phyloP scores from a whole-genome alignment of 225 moss, liverwort and hornwort genomes.

The Thuidium tamariscinum region DNA sequence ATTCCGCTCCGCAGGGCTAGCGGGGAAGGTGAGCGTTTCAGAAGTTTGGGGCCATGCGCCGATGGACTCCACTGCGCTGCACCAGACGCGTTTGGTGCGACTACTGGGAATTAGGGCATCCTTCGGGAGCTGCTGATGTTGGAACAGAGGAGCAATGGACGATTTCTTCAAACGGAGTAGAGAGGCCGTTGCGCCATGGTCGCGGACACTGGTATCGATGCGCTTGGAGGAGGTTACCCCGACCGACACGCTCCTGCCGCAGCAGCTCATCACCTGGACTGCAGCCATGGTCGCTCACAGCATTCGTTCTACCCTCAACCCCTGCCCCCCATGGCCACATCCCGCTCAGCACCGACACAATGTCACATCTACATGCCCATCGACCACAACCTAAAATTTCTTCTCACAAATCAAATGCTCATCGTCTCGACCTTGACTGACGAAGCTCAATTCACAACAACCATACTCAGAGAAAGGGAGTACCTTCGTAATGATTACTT shows the following conservation, averaged over 20 bases:
- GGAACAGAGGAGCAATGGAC: not conserved
- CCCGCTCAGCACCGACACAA: not conserved
- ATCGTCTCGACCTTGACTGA: not conserved
- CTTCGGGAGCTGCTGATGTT: not conserved
- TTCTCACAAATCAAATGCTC: not conserved
- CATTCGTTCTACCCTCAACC: constrained; percentile 5
- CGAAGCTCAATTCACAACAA: not conserved
- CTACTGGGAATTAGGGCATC: not conserved
- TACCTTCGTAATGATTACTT: not conserved
- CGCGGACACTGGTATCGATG: not conserved
- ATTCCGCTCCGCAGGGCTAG: constrained; percentile 9
- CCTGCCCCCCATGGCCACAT: not conserved
- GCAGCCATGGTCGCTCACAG: constrained; percentile 25
- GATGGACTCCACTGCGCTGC: constrained; percentile 29
- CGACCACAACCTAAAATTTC: not conserved
- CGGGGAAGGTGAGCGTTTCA: constrained; percentile 4
- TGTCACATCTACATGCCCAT: not conserved
- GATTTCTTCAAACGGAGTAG: not conserved
- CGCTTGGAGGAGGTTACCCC: constrained; percentile 1
- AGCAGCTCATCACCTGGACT: constrained; percentile 32
- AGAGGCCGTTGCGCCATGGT: not conserved
- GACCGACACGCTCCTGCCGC: constrained; percentile 1
- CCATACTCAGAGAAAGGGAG: not conserved
- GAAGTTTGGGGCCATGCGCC: constrained; percentile 12
- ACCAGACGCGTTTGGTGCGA: not conserved